These are phyloP conservation scores for Chalciporus sp. DNA, from an alignment of 1,284 basidiomycete genomes.

Conservation along the genomic window DNA sequence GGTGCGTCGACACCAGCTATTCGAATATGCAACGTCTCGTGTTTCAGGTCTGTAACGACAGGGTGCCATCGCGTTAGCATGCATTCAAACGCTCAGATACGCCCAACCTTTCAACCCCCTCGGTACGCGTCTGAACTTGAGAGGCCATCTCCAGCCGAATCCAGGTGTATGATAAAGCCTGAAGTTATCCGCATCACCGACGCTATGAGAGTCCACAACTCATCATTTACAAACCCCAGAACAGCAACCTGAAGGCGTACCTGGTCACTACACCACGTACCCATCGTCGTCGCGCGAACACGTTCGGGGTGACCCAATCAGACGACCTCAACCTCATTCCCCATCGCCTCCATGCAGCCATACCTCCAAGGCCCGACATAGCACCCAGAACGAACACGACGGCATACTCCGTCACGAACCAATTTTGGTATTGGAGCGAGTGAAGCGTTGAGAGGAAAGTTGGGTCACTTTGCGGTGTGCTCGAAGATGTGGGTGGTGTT, in stretches of 20 bases:
- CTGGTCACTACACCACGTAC: conserved; percentile 75
- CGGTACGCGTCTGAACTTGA: conserved; percentile 72
- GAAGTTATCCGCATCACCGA: conserved; percentile 83
- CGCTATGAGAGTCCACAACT: conserved; percentile 46
- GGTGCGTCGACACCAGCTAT: conserved; percentile 90
- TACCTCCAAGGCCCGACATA: conserved; percentile 40
- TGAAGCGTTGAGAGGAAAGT: not conserved
- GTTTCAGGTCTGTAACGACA: conserved; percentile 57
- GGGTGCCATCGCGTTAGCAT: not conserved
- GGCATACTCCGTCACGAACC: not conserved
- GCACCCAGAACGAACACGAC: conserved; percentile 46
- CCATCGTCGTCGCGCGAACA: conserved; percentile 60
- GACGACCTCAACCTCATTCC: conserved; percentile 60
- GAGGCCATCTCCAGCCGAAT: conserved; percentile 69
- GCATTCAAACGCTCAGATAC: not conserved
- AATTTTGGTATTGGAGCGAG: not conserved
- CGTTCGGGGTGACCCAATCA: conserved; percentile 65
- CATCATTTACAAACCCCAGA: not conserved
- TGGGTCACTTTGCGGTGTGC: not conserved
- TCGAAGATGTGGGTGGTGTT: not conserved
- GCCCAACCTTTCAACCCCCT: conserved; percentile 56
- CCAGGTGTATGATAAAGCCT: conserved; percentile 84
- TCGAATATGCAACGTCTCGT: conserved; percentile 81
- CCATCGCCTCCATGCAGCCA: conserved; percentile 54
- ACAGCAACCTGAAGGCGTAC: conserved; percentile 40